Conservation (phyloP, 106 monocot genomes). For the Allium cepa region DNA sequence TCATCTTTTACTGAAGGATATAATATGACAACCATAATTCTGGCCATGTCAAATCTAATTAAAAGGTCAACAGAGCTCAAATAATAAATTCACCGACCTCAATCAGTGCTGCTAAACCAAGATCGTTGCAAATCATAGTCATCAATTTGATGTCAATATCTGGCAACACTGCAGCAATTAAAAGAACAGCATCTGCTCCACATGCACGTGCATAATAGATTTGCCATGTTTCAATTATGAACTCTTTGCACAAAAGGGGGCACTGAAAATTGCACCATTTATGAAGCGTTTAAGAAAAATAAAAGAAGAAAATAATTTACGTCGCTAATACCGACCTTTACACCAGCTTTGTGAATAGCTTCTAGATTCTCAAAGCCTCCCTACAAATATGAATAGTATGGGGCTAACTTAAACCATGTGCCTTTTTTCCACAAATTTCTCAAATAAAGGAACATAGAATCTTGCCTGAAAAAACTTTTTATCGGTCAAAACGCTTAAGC, state of each 20-base stretch:
- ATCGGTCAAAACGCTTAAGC: conserved; percentile 89
- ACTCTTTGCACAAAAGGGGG: conserved; percentile 95
- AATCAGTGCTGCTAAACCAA: conserved; percentile 67
- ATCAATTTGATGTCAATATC: conserved; percentile 85
- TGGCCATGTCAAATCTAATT: too few relatives aligned
- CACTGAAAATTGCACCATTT: conserved; percentile 46
- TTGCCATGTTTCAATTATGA: conserved; percentile 89
- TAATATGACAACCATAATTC: too few relatives aligned
- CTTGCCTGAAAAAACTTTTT: conserved; percentile 79
- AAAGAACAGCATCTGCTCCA: conserved; percentile 78
- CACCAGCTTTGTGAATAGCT: conserved; percentile 53
- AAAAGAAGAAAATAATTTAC: neutral
- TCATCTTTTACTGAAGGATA: too few relatives aligned
- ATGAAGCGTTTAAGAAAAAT: neutral
- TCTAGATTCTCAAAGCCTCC: conserved; percentile 84
- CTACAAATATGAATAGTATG: conserved; percentile 9
- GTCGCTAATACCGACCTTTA: conserved; percentile 36
- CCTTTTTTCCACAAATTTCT: neutral
- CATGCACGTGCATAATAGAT: conserved; percentile 79
- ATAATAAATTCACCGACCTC: conserved; percentile 45
- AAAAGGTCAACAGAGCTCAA: neutral
- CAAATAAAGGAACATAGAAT: neutral
- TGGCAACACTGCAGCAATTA: conserved; percentile 84
- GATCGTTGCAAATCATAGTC: conserved; percentile 58
- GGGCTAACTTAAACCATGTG: too few relatives aligned